Percentiles rank a stretch among this genome's conserved stretches.
These are phyloP conservation scores for Microascus cirrosus DNA, from an alignment of 2,329 filamentous ascomycete species.

Conservation along the genomic window DNA sequence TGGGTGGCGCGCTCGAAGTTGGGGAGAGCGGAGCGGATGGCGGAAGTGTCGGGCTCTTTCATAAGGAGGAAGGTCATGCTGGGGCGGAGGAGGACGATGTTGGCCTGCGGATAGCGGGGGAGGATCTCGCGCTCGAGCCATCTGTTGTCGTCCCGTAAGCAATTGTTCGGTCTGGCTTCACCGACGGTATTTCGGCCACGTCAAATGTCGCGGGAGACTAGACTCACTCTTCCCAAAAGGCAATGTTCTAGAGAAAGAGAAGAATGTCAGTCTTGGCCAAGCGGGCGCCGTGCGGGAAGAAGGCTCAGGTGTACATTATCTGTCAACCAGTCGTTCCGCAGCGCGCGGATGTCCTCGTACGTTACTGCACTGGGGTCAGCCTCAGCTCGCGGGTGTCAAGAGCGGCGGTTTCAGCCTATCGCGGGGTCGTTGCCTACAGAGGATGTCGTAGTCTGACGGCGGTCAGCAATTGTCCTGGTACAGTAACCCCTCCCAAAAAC, in stretches of 20 bases:
- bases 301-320: constrained; percentile 63
- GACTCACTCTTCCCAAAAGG: constrained; percentile 90
- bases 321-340: constrained; percentile 91
- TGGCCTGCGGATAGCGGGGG: constrained; percentile 64
- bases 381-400: not conserved
- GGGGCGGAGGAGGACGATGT: constrained; percentile 83
- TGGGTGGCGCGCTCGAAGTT: constrained; percentile 75
- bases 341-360: constrained; percentile 69
- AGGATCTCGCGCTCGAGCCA: constrained; percentile 87
- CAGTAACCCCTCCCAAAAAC: constrained; percentile 3
- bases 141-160: constrained; percentile 21
- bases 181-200: not conserved
- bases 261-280: not conserved
- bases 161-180: not conserved
- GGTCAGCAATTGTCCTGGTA: not conserved
- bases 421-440: constrained; percentile 13
- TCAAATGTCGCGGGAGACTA: not conserved
- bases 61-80: constrained; percentile 89
- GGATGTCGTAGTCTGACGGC: constrained; percentile 23
- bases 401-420: not conserved
- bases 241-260: constrained; percentile 56
- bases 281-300: not conserved
- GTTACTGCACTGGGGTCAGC: constrained; percentile 6
- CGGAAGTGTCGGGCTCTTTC: constrained; percentile 50
- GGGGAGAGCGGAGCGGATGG: constrained; percentile 59